Evolutionary conservation across 2,329 filamentous ascomycete species (phyloP).

Genomic region (Teratosphaeria destructans): DNA sequence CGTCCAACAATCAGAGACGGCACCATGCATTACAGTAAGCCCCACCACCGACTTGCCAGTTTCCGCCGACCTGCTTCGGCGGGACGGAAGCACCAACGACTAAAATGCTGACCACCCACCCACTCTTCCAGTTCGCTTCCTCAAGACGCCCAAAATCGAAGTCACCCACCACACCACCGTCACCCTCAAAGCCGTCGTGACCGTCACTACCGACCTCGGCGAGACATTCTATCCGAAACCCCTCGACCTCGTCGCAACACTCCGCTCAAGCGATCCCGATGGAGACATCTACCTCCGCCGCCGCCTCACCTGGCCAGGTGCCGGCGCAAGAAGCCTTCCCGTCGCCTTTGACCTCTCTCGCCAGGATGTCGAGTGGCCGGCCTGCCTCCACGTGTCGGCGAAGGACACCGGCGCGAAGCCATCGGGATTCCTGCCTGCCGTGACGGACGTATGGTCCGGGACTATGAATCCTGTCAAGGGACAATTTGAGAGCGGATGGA

Average conservation of each 20-base stretch:
- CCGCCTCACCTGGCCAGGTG: constrained; percentile 32
- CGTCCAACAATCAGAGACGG: neutral
- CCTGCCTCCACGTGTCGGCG: constrained; percentile 32
- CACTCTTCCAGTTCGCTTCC: constrained; percentile 43
- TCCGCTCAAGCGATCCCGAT: constrained; percentile 23
- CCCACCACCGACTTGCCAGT: neutral
- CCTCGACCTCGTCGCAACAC: constrained; percentile 32
- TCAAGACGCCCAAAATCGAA: constrained; percentile 49
- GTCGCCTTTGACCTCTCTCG: constrained; percentile 32
- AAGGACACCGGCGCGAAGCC: constrained; percentile 17
- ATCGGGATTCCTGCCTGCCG: constrained; percentile 26
- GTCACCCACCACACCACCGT: constrained; percentile 28
- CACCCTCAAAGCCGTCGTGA: constrained; percentile 44
- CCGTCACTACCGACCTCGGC: constrained; percentile 59
- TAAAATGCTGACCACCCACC: neutral
- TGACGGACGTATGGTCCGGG: constrained; percentile 50
- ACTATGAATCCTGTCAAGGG: constrained; percentile 31
- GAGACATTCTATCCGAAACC: constrained; percentile 50
- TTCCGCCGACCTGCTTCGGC: neutral
- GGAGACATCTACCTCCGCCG: constrained; percentile 33
- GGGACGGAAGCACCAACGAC: neutral
- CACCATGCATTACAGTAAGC: constrained; percentile 9
- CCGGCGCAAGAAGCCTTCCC: constrained; percentile 33
- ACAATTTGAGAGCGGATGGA: constrained; percentile 35
- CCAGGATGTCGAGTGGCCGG: constrained; percentile 28